Conservation (phyloP, 78 protist species). For the Guillardia theta region DNA sequence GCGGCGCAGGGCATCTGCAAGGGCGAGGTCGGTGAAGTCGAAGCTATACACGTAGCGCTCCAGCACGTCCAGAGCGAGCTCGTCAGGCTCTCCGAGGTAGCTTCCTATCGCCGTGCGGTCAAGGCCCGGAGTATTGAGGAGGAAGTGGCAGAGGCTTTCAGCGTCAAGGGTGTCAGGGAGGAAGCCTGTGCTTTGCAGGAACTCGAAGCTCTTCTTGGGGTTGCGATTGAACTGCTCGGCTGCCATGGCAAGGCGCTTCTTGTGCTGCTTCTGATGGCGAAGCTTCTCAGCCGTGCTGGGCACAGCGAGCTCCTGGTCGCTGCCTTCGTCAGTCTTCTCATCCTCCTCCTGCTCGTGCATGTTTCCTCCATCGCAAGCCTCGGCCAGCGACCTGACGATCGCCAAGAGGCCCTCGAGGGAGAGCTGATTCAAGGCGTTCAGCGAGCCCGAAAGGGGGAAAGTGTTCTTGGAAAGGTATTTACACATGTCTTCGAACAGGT, state of each 20-base stretch:
- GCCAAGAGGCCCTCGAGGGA: constrained; percentile 72
- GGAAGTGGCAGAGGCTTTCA: background rate
- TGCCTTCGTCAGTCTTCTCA: background rate
- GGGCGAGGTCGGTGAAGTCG: constrained; percentile 21
- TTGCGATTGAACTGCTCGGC: constrained; percentile 41
- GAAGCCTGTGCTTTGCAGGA: background rate
- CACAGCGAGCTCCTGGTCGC: background rate
- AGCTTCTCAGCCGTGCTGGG: background rate
- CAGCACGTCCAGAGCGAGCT: background rate
- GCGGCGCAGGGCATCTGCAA: constrained; percentile 61
- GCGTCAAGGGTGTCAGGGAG: background rate
- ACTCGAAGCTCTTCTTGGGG: background rate
- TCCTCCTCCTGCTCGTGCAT: background rate
- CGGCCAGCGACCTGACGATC: constrained; percentile 29
- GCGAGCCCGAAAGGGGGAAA: constrained; percentile 16
- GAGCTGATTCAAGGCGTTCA: constrained; percentile 61
- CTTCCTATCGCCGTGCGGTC: constrained; percentile 58
- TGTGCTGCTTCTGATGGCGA: background rate
- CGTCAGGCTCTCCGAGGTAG: constrained; percentile 51
- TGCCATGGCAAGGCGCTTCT: background rate
- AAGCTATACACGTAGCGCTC: background rate
- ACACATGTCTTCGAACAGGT: constrained; percentile 69
- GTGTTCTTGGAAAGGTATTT: constrained; percentile 62
- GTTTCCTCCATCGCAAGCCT: background rate
- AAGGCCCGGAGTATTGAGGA: constrained; percentile 41